phyloP scores from a whole-genome alignment of 192 early-diverging fungal species.

The Backusella australiensis region DNA sequence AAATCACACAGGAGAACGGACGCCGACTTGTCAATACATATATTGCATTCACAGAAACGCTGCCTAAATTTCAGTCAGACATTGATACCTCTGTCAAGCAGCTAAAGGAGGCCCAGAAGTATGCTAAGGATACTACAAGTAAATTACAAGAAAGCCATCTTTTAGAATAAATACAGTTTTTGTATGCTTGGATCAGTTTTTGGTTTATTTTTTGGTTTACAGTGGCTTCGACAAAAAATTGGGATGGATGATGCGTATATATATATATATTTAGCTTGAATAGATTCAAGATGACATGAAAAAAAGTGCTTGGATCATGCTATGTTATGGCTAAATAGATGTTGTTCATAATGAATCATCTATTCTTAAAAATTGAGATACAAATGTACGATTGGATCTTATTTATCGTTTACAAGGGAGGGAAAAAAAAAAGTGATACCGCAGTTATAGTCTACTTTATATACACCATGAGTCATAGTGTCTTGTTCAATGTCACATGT shows the following conservation, averaged over 20 bases:
- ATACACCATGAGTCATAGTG: neutral
- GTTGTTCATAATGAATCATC: too few species aligned
- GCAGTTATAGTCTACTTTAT: neutral
- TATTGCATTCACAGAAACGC: neutral
- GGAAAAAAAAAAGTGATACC: neutral
- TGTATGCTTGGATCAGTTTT: too few species aligned
- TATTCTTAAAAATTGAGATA: too few species aligned
- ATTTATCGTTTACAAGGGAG: too few species aligned
- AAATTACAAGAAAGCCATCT: neutral
- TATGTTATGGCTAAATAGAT: too few species aligned
- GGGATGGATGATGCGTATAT: too few species aligned
- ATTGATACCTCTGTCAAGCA: neutral
- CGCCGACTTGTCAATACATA: neutral
- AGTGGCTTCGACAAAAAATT: too few species aligned
- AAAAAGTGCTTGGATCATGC: too few species aligned
- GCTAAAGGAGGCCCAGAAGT: neutral
- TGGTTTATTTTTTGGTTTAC: too few species aligned
- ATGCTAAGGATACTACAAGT: neutral
- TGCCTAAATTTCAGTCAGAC: neutral
- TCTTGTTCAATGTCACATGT: neutral
- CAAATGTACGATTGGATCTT: too few species aligned
- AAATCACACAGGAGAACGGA: neutral
- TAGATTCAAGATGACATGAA: too few species aligned
- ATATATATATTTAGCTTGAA: too few species aligned
- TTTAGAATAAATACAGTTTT: neutral